Evolutionary conservation across 192 early-diverging fungal genomes (phyloP).

Genomic region (Globomyces pollinis-pini): DNA sequence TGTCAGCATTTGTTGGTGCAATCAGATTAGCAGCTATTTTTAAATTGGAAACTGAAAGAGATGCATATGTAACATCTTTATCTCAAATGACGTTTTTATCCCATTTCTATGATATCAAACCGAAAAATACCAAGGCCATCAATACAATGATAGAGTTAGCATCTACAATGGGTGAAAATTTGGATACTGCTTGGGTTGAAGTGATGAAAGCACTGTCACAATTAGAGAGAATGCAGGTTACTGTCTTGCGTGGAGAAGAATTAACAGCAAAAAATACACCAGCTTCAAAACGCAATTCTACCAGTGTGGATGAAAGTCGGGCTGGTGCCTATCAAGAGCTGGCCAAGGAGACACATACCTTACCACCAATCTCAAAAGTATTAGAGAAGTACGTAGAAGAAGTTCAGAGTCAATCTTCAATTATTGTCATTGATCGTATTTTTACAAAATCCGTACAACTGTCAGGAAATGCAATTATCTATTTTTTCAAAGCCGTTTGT

Average conservation of each 20-base stretch:
- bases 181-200: conserved; percentile 68
- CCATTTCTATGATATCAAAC: conserved; percentile 75
- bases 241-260: conserved; percentile 30
- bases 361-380: conserved; percentile 4
- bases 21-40: conserved; percentile 78
- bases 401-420: conserved; percentile 53
- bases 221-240: conserved; percentile 80
- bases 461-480: conserved; percentile 74
- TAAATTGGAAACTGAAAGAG: conserved; percentile 80
- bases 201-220: conserved; percentile 77
- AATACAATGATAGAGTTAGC: conserved; percentile 76
- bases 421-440: conserved; percentile 76
- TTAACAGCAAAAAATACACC: conserved; percentile 8
- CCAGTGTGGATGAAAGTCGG: conserved; percentile 6
- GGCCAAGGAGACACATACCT: not conserved
- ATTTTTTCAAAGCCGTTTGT: conserved; percentile 82
- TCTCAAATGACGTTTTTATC: conserved; percentile 80
- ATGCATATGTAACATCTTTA: conserved; percentile 87
- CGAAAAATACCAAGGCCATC: conserved; percentile 89
- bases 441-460: conserved; percentile 74
- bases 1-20: conserved; percentile 71
- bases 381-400: conserved; percentile 41
- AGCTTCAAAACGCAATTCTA: not conserved
- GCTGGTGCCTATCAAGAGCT: conserved; percentile 6
- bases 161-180: conserved; percentile 34